A percentile compares a stretch with the other conserved stretches of the same genome.
phyloP scores from a whole-genome alignment of 805 yeast species.

The Phaffomyces thermotolerans region DNA sequence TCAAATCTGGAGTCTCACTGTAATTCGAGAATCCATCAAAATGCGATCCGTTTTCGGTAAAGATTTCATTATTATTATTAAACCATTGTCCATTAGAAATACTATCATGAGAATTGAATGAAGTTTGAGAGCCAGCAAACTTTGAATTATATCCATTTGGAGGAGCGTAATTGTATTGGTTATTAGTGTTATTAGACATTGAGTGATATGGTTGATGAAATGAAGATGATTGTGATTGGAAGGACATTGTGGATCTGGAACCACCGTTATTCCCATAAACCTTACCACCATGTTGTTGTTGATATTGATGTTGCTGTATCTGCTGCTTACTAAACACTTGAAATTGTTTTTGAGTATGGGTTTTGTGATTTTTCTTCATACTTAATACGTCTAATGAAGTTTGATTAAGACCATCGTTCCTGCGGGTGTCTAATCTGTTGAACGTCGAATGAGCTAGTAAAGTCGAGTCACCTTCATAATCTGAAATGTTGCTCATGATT shows the following conservation, averaged over 20 bases:
- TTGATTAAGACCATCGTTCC: conserved; percentile 18
- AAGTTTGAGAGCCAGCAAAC: not conserved
- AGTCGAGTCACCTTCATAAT: not conserved
- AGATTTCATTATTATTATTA: not conserved
- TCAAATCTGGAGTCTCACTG: conserved; percentile 9
- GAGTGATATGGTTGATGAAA: not conserved
- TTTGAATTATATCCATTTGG: not conserved
- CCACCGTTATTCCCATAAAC: not conserved
- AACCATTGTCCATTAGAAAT: conserved; percentile 1
- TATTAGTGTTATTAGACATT: not conserved
- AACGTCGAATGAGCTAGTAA: conserved; percentile 1
- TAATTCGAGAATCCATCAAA: conserved; percentile 4
- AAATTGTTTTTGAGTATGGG: conserved; percentile 21
- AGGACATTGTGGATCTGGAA: conserved; percentile 5
- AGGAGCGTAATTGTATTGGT: not conserved
- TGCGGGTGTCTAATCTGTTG: conserved; percentile 14
- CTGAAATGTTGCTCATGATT: not conserved
- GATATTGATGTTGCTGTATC: conserved; percentile 15
- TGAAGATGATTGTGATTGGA: conserved; percentile 1
- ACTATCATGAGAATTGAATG: not conserved
- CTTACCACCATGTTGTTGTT: conserved; percentile 8
- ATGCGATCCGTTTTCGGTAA: not conserved
- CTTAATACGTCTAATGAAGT: conserved; percentile 20
- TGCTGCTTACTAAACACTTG: conserved; percentile 19
- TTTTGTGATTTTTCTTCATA: conserved; percentile 18